Evolutionary conservation across 257 asterid genomes (phyloP).

Genomic region (Agastache rugosa): DNA sequence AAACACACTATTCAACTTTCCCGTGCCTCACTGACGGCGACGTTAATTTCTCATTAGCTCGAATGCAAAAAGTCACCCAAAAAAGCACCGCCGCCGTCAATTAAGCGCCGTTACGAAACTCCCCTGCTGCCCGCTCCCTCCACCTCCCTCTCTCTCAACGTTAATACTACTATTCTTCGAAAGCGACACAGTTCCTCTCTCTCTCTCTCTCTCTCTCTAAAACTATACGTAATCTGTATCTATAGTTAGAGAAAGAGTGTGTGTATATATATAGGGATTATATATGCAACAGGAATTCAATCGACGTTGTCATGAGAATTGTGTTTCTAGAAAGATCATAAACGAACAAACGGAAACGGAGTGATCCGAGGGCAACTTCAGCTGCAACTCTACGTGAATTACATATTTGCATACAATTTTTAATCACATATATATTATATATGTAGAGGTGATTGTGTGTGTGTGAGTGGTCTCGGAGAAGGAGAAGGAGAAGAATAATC

Average conservation of each 20-base stretch:
- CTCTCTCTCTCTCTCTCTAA: conserved; percentile 9
- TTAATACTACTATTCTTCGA: conserved; percentile 38
- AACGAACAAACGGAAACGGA: conserved; percentile 43
- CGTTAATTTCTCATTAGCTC: conserved; percentile 33
- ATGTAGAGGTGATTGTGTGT: not conserved
- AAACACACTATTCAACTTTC: conserved; percentile 37
- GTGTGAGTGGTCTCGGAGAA: conserved; percentile 14
- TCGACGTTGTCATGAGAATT: conserved; percentile 62
- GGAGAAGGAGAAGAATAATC: conserved; percentile 35
- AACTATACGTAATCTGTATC: conserved; percentile 10
- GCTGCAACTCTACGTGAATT: conserved; percentile 35
- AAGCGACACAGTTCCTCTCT: conserved; percentile 37
- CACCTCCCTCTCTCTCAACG: conserved; percentile 33
- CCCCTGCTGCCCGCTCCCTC: conserved; percentile 29
- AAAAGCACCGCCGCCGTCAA: conserved; percentile 44
- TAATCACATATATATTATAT: not conserved
- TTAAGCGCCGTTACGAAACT: conserved; percentile 43
- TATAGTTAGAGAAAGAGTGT: conserved; percentile 5
- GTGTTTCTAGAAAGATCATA: conserved; percentile 42
- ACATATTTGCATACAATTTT: not conserved
- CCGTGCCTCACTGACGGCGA: conserved; percentile 46
- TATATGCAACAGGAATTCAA: conserved; percentile 43
- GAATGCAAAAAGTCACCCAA: conserved; percentile 35
- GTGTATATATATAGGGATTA: not conserved
- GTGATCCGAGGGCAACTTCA: conserved; percentile 51